Evolutionary conservation across 768 basidiomycete species (phyloP), one percentile per base, ranked within the genome.

Genomic region (Suillus clintonianus): DNA sequence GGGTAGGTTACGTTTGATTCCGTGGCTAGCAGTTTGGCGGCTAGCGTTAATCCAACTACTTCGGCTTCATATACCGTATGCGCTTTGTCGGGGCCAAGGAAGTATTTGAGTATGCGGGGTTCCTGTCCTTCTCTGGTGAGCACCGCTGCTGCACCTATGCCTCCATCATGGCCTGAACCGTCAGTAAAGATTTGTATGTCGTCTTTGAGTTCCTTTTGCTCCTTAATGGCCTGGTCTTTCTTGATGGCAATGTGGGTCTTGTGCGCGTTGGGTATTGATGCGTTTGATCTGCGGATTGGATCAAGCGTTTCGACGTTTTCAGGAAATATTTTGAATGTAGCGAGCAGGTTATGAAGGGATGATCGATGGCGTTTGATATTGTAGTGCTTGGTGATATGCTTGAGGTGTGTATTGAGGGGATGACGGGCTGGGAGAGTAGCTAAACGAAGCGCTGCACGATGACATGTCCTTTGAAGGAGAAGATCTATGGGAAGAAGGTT

Each of bases 51-150:
- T 1, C 71, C 65, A 2, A 67, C 65, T 13, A 67, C 5, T 36
- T 72, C 69, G 0, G n/a, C 69, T 59, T 71, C 65, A 32, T 68
- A 70, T 4, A 68, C 67, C 1, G 64, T 67, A 58, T 69, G 65
- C 4, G 64, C 39, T 6, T 13, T 17, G 1, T 17, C 19, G 9
- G 6, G 13, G 1, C 67, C 62, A 0, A 70, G 62, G 32, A 62
- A 56, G 22, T 54, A 51, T 8, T 45, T 43, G 14, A 64, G 53
- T 0, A 22, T 10, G 4, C 17, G 19, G 3, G 37, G 61, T 17
- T 61, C n/a, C 10, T 37, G 4, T 1, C 39, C 45, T 36, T 3
- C n/a, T 5, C 32, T 8, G 4, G 11, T 19, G 11, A 62, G 51
- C 3, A 62, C 41, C 1, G 61, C 53, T 10, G 41, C 53, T 7